A percentile compares a stretch with the other conserved stretches of the same genome.
Conservation (phyloP, 106 monocot species). For the Vanilla planifolia region DNA sequence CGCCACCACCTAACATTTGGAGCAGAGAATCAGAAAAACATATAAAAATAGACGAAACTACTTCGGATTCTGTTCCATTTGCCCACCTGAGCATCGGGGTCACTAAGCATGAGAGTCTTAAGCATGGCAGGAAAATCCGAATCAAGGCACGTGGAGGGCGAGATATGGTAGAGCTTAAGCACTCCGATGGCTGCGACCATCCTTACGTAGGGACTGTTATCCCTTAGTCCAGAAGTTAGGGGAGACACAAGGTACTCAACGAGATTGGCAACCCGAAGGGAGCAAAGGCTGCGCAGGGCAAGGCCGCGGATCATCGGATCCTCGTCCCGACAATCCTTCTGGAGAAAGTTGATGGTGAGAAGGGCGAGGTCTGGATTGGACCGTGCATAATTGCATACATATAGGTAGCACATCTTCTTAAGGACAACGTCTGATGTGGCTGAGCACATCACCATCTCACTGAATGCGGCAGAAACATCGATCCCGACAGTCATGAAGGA, state of each 20-base stretch:
- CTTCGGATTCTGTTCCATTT: neutral
- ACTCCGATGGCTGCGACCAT: constrained; percentile 74
- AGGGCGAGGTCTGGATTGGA: constrained; percentile 89
- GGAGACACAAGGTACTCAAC: constrained; percentile 95
- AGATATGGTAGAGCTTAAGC: constrained; percentile 82
- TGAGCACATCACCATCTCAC: constrained; percentile 99
- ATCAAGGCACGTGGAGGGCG: constrained; percentile 64
- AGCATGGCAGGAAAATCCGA: constrained; percentile 67
- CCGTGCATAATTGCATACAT: constrained; percentile 82
- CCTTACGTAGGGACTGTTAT: constrained; percentile 78
- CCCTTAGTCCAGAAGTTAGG: constrained; percentile 55
- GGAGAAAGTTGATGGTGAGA: constrained; percentile 96
- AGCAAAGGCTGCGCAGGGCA: constrained; percentile 77
- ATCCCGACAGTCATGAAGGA: constrained; percentile 98
- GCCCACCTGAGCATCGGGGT: constrained; percentile 85
- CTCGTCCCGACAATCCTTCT: constrained; percentile 82
- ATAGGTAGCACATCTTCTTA: constrained; percentile 99
- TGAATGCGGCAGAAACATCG: constrained; percentile 91
- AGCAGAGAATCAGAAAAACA: neutral
- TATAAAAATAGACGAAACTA: neutral
- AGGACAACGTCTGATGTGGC: constrained; percentile 94
- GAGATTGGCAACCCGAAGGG: constrained; percentile 73
- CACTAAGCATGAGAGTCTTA: constrained; percentile 71
- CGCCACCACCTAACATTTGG: constrained; percentile 73
- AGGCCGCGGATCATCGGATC: constrained; percentile 98